phyloP scores from a whole-genome alignment of 169 alveolate genomes.

The Cryptosporidium canis region DNA sequence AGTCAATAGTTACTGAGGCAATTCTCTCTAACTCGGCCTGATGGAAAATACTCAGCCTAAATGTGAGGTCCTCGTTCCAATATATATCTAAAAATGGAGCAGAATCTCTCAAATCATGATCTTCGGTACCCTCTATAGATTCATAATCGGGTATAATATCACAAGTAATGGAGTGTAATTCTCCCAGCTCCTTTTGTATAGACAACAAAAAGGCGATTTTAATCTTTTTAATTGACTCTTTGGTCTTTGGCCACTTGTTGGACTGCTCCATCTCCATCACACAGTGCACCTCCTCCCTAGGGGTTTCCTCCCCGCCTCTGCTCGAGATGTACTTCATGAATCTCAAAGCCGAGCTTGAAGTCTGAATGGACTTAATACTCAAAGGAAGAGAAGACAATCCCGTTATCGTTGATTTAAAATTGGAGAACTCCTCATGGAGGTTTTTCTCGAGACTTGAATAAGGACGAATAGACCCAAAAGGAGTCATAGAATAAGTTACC shows the following conservation, averaged over 20 bases:
- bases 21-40: conserved; percentile 5
- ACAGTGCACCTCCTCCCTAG: conserved; percentile 14
- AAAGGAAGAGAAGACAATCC: conserved; percentile 60
- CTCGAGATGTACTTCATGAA: conserved; percentile 22
- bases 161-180: conserved; percentile 1
- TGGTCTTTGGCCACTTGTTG: conserved; percentile 54
- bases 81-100: conserved; percentile 59
- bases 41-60: conserved; percentile 54
- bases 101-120: background rate
- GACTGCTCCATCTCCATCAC: conserved; percentile 70
- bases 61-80: conserved; percentile 18
- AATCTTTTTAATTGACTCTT: conserved; percentile 29
- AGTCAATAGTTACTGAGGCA: conserved; percentile 4
- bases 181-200: conserved; percentile 44
- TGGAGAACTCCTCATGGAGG: conserved; percentile 22
- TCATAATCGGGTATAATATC: conserved; percentile 38
- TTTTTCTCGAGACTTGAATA: background rate
- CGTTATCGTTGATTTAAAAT: conserved; percentile 9
- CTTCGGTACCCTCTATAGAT: background rate
- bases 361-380: conserved; percentile 17
- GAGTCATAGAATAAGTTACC: conserved; percentile 21
- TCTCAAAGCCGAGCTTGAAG: conserved; percentile 31
- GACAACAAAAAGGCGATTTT: conserved; percentile 46
- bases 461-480: conserved; percentile 2
- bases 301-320: background rate